Evolutionary conservation across 352 stramenopile species (phyloP).

Genomic region (Globisporangium yorkense): DNA sequence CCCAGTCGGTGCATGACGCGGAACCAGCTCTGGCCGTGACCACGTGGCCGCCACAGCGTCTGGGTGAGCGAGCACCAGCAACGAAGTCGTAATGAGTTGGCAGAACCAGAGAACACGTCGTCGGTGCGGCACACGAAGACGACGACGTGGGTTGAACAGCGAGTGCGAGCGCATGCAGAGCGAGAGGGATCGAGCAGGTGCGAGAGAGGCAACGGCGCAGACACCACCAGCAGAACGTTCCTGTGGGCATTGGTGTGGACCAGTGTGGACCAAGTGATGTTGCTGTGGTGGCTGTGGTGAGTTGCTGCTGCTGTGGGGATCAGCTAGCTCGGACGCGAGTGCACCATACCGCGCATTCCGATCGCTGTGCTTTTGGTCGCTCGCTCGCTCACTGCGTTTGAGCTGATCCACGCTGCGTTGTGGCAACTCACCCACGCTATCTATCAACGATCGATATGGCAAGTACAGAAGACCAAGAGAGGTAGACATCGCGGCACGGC

Average conservation of each 20-base stretch:
- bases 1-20: background rate
- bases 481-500: too few relatives aligned
- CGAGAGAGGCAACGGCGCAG: background rate
- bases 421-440: too few relatives aligned
- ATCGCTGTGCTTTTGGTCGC: background rate
- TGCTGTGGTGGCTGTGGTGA: background rate
- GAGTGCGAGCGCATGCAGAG: background rate
- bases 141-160: background rate
- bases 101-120: background rate
- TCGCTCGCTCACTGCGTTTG: background rate
- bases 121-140: background rate
- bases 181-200: background rate
- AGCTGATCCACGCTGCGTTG: too few relatives aligned
- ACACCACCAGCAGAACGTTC: slow-evolving; percentile 2
- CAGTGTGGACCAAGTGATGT: background rate
- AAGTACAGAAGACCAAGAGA: too few relatives aligned
- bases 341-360: background rate
- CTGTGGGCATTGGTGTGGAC: background rate
- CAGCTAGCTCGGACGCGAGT: background rate
- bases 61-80: background rate
- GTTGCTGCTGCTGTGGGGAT: too few relatives aligned
- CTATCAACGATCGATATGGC: too few relatives aligned
- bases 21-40: background rate
- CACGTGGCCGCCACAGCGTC: background rate
- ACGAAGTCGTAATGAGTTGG: background rate